Evolutionary conservation across 1,139 yeast genomes (phyloP).

Genomic region (Suhomyces yuchorum): DNA sequence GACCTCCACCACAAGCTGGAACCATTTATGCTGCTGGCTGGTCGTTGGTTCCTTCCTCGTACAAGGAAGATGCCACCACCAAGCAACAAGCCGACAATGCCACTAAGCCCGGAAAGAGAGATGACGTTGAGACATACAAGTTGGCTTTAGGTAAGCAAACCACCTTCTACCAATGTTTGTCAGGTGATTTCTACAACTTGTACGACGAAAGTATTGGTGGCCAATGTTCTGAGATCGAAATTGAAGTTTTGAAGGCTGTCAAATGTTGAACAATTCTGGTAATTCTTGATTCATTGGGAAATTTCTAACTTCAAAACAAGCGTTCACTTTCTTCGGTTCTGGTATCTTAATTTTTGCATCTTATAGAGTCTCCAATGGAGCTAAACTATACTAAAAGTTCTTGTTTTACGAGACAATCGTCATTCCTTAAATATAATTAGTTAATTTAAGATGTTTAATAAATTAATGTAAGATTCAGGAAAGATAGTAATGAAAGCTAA

Average conservation of each 20-base stretch:
- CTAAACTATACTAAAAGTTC: neutral
- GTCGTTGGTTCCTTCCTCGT: slow-evolving; percentile 31
- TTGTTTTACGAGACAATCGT: slow-evolving; percentile 3
- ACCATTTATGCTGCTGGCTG: slow-evolving; percentile 43
- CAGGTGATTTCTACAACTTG: slow-evolving; percentile 48
- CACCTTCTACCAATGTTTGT: slow-evolving; percentile 44
- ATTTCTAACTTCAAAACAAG: neutral
- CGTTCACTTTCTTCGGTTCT: slow-evolving; percentile 6
- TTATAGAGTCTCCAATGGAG: slow-evolving; percentile 2
- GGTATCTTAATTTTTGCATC: slow-evolving; percentile 5
- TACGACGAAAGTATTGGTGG: slow-evolving; percentile 42
- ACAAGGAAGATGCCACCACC: slow-evolving; percentile 18
- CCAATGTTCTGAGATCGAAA: slow-evolving; percentile 42
- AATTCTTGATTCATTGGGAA: slow-evolving; percentile 2
- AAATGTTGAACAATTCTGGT: slow-evolving; percentile 25
- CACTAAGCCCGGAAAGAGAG: slow-evolving; percentile 22
- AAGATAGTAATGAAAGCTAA: too few relatives aligned
- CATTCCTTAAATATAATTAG: slow-evolving; percentile 10
- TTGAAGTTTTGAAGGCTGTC: slow-evolving; percentile 37
- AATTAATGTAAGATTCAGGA: neutral
- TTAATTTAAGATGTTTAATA: slow-evolving; percentile 7
- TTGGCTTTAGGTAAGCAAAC: slow-evolving; percentile 44
- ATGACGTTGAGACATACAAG: slow-evolving; percentile 24
- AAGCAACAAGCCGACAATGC: slow-evolving; percentile 15
- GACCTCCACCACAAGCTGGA: slow-evolving; percentile 49